Evolutionary conservation across 805 yeast species (phyloP).

Genomic region (Metschnikowia rubicola): DNA sequence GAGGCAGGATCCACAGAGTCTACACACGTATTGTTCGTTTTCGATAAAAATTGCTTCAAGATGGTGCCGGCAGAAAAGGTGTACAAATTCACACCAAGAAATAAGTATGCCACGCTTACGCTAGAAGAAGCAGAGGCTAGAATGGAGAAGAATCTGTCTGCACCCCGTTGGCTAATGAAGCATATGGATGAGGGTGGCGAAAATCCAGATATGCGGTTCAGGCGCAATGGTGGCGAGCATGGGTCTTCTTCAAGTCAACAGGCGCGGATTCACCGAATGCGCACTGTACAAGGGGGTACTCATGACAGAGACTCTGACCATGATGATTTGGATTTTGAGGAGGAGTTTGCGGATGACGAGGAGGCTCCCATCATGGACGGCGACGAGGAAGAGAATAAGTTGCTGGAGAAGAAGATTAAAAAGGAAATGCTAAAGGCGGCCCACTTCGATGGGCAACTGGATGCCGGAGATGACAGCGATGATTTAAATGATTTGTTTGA

Average conservation of each 20-base stretch:
- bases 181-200: constrained; percentile 65
- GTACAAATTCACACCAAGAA: constrained; percentile 89
- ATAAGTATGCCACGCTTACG: constrained; percentile 88
- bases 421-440: constrained; percentile 82
- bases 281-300: constrained; percentile 45
- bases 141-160: constrained; percentile 74
- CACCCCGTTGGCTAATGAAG: constrained; percentile 95
- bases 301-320: constrained; percentile 69
- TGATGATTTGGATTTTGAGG: constrained; percentile 92
- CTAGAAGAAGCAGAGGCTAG: constrained; percentile 95
- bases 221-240: constrained; percentile 20
- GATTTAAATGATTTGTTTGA: constrained; percentile 70
- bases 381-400: constrained; percentile 89
- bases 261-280: constrained; percentile 21
- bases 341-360: constrained; percentile 97
- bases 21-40: constrained; percentile 75
- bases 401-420: constrained; percentile 79
- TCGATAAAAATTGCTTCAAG: constrained; percentile 84
- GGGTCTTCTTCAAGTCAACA: constrained; percentile 3
- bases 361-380: constrained; percentile 98
- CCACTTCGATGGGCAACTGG: constrained; percentile 63
- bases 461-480: constrained; percentile 55
- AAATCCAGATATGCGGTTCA: constrained; percentile 46
- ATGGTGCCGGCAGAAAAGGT: constrained; percentile 95
- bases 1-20: constrained; percentile 86